phyloP scores from a whole-genome alignment of 352 stramenopile genomes.

The Phytophthora sojae region DNA sequence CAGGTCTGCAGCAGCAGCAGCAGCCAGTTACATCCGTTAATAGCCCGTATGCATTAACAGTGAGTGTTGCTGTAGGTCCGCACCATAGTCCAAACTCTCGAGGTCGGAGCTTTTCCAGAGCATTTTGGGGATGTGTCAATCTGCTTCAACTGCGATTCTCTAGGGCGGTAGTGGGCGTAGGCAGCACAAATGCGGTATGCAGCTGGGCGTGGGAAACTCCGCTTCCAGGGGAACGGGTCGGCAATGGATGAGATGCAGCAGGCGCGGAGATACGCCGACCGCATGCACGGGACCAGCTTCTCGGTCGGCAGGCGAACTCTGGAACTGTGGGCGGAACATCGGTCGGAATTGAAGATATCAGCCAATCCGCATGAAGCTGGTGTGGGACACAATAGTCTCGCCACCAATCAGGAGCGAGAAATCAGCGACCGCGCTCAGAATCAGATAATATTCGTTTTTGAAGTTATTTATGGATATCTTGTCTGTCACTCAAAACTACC shows the following conservation, averaged over 20 bases:
- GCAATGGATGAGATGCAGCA: background rate
- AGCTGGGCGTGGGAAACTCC: background rate
- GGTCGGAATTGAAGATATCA: slow-evolving; percentile 26
- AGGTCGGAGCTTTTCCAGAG: slow-evolving; percentile 74
- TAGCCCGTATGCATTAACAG: background rate
- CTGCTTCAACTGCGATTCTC: slow-evolving; percentile 8
- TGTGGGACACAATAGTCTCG: background rate
- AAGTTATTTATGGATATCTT: too few species aligned
- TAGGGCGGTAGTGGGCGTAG: background rate
- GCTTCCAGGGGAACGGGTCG: background rate
- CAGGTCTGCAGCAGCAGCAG: slow-evolving; percentile 51
- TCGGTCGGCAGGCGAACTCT: slow-evolving; percentile 1
- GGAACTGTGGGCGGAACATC: slow-evolving; percentile 24
- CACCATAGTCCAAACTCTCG: slow-evolving; percentile 89
- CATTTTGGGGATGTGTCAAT: slow-evolving; percentile 42
- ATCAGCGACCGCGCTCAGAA: background rate
- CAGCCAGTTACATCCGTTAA: background rate
- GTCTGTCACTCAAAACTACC: too few species aligned
- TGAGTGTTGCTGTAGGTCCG: background rate
- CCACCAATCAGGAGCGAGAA: background rate
- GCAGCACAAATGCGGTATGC: background rate
- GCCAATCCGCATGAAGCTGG: background rate
- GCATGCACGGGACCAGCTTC: slow-evolving; percentile 12
- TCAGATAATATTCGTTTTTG: background rate
- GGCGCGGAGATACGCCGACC: background rate